A percentile compares a stretch with the other conserved stretches of the same genome.
Evolutionary conservation across 169 alveolate genomes (phyloP).

Genomic region (Eimeria maxima): DNA sequence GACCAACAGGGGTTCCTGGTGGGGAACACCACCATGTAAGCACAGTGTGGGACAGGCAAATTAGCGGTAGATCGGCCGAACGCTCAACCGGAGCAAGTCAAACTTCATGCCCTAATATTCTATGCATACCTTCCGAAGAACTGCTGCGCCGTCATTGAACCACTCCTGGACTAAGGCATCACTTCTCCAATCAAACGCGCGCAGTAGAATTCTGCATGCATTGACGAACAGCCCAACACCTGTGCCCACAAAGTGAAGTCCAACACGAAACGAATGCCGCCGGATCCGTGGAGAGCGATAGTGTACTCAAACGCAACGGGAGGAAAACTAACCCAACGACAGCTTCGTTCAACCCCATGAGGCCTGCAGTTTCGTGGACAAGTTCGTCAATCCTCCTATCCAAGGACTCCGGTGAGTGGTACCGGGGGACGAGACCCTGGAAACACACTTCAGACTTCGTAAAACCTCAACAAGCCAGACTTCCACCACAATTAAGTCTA

Average conservation of each 20-base stretch:
- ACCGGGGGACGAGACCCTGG: constrained; percentile 54
- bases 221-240: background rate
- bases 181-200: constrained; percentile 65
- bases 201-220: constrained; percentile 54
- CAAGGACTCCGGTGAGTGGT: constrained; percentile 63
- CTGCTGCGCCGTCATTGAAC: constrained; percentile 74
- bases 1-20: background rate
- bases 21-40: background rate
- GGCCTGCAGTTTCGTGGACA: constrained; percentile 50
- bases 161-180: constrained; percentile 80
- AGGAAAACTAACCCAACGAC: constrained; percentile 31
- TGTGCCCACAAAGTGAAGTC: background rate
- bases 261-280: background rate
- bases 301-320: background rate
- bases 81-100: background rate
- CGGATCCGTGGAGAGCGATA: background rate
- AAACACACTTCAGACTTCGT: background rate
- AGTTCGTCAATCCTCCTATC: constrained; percentile 51
- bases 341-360: constrained; percentile 57
- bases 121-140: constrained; percentile 51
- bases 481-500: background rate
- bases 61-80: background rate
- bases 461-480: background rate
- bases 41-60: background rate
- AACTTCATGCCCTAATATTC: background rate